Conservation (phyloP, 345 rosid species). For the Eutrema heterophyllum region DNA sequence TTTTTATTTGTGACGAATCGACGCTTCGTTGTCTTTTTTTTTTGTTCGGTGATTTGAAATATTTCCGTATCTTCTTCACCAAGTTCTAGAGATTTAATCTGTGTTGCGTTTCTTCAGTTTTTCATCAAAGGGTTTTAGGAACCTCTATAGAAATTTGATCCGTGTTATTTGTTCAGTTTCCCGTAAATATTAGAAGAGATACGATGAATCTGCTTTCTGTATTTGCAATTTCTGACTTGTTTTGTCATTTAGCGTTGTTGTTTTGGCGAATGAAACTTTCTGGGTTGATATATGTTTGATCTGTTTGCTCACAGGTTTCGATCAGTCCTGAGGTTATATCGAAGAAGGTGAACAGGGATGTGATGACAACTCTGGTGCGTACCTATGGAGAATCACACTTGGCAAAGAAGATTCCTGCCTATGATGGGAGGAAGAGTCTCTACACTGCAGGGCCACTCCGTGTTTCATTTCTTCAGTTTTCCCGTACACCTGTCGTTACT, state of each 20-base stretch:
- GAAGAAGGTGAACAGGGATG: conserved; percentile 36
- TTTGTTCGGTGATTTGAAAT: background rate
- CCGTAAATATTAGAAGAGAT: background rate
- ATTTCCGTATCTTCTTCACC: background rate
- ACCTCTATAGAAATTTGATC: too few relatives aligned
- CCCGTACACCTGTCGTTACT: too few relatives aligned
- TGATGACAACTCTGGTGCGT: conserved; percentile 24
- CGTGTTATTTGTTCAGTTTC: background rate
- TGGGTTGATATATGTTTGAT: background rate
- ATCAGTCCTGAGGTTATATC: conserved; percentile 53
- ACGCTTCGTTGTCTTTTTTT: background rate
- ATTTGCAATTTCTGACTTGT: background rate
- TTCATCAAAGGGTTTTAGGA: background rate
- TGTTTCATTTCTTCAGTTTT: too few relatives aligned
- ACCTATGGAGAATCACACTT: background rate
- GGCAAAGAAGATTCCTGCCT: background rate
- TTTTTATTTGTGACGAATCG: background rate
- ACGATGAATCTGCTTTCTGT: background rate
- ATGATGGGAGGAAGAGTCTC: background rate
- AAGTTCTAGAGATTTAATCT: background rate
- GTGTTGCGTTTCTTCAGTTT: too few relatives aligned
- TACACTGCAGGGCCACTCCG: conserved; percentile 43
- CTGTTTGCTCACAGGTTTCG: conserved; percentile 33
- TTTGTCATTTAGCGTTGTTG: background rate
- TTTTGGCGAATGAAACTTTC: background rate